Evolutionary conservation across 805 yeast species (phyloP), one percentile per base, ranked within the genome.

Genomic region (Komagataella pastoris): DNA sequence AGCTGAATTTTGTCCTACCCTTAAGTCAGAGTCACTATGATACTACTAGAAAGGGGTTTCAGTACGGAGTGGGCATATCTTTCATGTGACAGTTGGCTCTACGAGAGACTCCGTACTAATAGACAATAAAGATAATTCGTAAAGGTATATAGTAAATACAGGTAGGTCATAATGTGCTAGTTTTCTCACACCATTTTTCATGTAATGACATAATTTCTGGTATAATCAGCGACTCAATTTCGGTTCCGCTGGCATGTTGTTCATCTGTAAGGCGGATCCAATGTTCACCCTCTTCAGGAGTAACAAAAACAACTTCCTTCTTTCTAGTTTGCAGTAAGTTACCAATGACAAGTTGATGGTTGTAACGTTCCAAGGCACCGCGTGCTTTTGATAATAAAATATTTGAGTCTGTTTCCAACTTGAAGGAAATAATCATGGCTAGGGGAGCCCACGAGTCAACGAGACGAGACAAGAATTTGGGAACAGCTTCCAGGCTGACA

Each of bases 381-480:
- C 72, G 71, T 8, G 96, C 86, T 67, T 93, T 93, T 53, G 75
- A 71, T 48, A 89, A 74, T 56, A 93, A 70, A 21, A 93, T 78
- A 7, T 70, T 58, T 52, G 68, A 63, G 64, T 93, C 99, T 0
- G 99, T 93, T 62, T 93, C 99, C 50, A 93, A 75, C 65, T 93
- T 93, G 70, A 93, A 93, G 17, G 96, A 86, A 1, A 91, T 85
- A 53, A 93, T 88, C 95, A 89, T 86, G 1, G 97, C 95, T 10
- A 82, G 79, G 2, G 95, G 96, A 0, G 96, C 96, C 99, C 99
- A 93, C 8, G 81, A 76, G 56, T 88, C 95, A 1, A 90, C 97
- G 54, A 93, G 70, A 52, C 96, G 73, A 56, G 88, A 79, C 59
- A 93, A 74, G 59, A 93, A 91, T 62, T 93, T 93, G 17, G 99